These are phyloP conservation scores for Chenopodium quinoa DNA, from an alignment of 148 eudicot species.

Conservation along the genomic window DNA sequence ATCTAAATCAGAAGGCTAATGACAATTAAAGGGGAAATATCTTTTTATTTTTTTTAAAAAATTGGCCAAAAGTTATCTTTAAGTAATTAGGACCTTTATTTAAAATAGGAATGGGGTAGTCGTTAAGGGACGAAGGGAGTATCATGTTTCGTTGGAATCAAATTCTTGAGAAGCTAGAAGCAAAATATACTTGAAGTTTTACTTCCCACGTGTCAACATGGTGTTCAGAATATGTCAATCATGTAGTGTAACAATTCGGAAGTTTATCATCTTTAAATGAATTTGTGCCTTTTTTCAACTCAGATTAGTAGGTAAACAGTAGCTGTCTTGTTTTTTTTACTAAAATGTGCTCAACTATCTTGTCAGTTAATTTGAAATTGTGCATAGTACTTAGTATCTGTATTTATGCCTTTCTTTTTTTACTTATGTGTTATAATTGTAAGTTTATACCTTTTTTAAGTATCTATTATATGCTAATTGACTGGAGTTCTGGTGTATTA, in stretches of 20 bases:
- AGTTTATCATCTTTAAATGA: not conserved
- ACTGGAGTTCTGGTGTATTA: not conserved
- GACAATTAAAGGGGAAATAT: too few relatives aligned
- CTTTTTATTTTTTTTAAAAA: too few relatives aligned
- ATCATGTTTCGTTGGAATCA: not conserved
- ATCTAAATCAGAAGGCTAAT: too few relatives aligned
- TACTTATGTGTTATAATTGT: not conserved
- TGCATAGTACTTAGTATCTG: not conserved
- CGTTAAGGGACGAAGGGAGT: too few relatives aligned
- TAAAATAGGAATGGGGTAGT: too few relatives aligned
- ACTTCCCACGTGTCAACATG: not conserved
- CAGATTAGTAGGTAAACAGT: not conserved
- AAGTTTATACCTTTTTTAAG: not conserved
- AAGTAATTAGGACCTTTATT: too few relatives aligned
- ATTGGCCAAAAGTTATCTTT: too few relatives aligned
- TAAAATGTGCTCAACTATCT: not conserved
- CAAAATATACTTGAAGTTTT: not conserved
- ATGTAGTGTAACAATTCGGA: not conserved
- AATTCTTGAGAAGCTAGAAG: not conserved
- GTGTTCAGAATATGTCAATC: not conserved
- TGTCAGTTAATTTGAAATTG: not conserved
- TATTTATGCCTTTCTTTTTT: not conserved
- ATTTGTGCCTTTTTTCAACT: not conserved
- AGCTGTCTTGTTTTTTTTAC: not conserved
- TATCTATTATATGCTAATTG: not conserved